Conservation (phyloP, 306 rosid genomes). For the Dalbergia cultrata region DNA sequence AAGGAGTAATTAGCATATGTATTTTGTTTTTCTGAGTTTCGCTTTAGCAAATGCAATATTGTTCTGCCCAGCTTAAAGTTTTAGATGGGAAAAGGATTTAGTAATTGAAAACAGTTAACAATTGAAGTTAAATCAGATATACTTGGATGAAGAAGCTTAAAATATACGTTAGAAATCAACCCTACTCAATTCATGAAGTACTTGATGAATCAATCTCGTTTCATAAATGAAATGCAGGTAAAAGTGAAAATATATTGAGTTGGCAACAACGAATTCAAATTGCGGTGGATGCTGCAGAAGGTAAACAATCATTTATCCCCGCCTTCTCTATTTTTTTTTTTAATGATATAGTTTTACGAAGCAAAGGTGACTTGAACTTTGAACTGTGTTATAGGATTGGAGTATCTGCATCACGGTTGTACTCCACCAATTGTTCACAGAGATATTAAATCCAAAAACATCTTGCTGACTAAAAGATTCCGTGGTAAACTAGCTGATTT, state of each 20-base stretch:
- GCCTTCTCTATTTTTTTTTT: not conserved
- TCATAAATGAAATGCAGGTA: constrained; percentile 47
- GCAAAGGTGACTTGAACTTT: constrained; percentile 22
- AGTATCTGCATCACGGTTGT: constrained; percentile 69
- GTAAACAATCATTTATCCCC: constrained; percentile 37
- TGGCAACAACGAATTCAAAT: constrained; percentile 70
- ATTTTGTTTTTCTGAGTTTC: not conserved
- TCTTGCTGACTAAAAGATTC: constrained; percentile 57
- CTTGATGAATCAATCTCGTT: constrained; percentile 6
- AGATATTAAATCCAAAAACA: constrained; percentile 73
- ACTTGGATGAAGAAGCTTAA: too few species aligned
- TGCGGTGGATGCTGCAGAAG: constrained; percentile 69
- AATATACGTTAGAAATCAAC: too few species aligned
- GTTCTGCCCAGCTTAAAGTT: not conserved
- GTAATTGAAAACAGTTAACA: too few species aligned
- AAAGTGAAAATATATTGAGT: constrained; percentile 46
- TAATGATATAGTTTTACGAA: not conserved
- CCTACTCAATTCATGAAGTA: not conserved
- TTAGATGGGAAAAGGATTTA: not conserved
- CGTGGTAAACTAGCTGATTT: constrained; percentile 71
- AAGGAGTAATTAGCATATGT: too few species aligned
- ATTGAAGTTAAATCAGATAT: too few species aligned
- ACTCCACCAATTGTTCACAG: constrained; percentile 71
- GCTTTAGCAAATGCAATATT: not conserved
- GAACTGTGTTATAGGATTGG: constrained; percentile 55